Evolutionary conservation across 768 basidiomycete species (phyloP), one percentile per base, ranked within the genome.

Genomic region (Tylopilus sp.): DNA sequence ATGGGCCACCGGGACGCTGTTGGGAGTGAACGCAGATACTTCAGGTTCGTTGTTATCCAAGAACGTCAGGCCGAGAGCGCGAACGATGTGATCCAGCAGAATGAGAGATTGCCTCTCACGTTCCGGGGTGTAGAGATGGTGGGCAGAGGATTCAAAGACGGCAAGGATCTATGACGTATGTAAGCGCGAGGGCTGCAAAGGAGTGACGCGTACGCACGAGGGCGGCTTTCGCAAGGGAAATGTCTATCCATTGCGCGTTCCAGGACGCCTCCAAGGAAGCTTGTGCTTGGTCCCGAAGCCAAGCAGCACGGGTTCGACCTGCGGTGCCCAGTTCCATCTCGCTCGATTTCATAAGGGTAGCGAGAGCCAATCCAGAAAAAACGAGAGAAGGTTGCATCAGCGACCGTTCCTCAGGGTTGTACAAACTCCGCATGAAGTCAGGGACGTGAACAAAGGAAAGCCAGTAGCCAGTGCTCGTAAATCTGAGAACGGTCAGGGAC

Each of bases 131-230:
- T 89, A 79, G 38, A 78, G 72, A 7, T 87, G 87, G 54, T 91
- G 86, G 6, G 85, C 79, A 1, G 86, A 90, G 0, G 81, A 79
- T 65, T 92, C 89, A 60, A 88, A 92, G 3, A 92, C 72, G 6
- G 89, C 85, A 10, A 91, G 76, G 45, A 92, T 81, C 88, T 88
- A 55, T 30, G 5, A n/a, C 16, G 14, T 13, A 33, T 42, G 36
- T 71, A 37, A 66, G 60, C 54, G 55, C 30, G 11, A 41, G 26
- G 29, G 22, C 8, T 28, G 19, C 13, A 13, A 26, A 9, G 31
- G 8, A 22, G 29, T 48, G 38, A 45, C 7, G 36, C 21, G 38
- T 6, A 70, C 79, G 56, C 45, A 87, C 87, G 56, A 86, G 70
- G 7, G 87, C 88, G 10, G 88, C 87, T 61, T 89, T 85, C 1